phyloP scores from a whole-genome alignment of 2,329 filamentous ascomycete species.

The Penicillium sp. region DNA sequence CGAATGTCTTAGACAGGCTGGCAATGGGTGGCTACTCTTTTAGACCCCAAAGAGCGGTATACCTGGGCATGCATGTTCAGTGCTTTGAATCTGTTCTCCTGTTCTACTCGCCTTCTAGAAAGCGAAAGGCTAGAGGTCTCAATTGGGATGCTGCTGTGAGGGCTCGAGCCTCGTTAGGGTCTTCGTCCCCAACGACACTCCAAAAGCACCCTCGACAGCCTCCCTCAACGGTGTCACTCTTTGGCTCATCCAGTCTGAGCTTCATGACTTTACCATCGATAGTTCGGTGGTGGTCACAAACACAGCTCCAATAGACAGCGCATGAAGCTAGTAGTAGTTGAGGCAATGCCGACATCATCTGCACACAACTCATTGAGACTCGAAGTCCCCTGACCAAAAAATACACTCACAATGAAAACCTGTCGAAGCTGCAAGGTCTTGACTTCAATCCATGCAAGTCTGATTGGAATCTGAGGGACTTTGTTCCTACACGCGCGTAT shows the following conservation, averaged over 20 bases:
- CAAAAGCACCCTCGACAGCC: not conserved
- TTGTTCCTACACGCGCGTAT: not conserved
- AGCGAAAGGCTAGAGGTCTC: slow-evolving; percentile 9
- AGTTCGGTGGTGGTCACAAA: not conserved
- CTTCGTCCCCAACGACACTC: not conserved
- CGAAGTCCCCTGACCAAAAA: not conserved
- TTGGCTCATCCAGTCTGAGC: not conserved
- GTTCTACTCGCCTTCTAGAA: slow-evolving; percentile 14
- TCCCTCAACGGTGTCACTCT: not conserved
- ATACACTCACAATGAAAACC: not conserved
- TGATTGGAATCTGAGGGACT: not conserved
- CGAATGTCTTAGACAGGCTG: slow-evolving; percentile 24
- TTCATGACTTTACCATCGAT: not conserved
- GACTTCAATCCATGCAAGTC: slow-evolving; percentile 1
- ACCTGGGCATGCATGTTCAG: slow-evolving; percentile 9
- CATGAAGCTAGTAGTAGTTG: not conserved
- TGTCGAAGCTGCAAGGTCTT: not conserved
- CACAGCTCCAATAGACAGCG: not conserved
- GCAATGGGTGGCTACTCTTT: not conserved
- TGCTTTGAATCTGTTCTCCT: slow-evolving; percentile 1
- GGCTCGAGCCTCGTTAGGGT: slow-evolving; percentile 8
- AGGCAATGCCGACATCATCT: not conserved
- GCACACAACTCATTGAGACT: not conserved
- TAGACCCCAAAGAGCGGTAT: slow-evolving; percentile 21
- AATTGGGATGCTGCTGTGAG: slow-evolving; percentile 17